Base-by-base conservation (phyloP, 2,329 filamentous ascomycete species). In the Colletotrichum australisinense region DNA sequence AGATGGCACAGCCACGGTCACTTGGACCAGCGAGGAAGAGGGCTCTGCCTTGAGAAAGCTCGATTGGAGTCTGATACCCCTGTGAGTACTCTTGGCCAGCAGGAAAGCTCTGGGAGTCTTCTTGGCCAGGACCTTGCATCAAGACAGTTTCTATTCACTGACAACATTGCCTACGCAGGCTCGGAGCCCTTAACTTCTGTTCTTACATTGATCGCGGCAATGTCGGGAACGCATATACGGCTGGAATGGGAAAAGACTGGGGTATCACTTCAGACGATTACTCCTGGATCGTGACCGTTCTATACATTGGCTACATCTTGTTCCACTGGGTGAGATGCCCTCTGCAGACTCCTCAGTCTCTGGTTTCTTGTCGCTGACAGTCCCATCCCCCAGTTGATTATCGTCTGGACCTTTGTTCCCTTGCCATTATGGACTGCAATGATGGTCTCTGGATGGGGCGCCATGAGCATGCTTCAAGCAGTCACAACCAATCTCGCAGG, bases 401-500 rank as follows among this genome's bases (percentile, higher is more conserved):
- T 75, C 1, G 65, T 75, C 1, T 76, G 74, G 74, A 76, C 73
- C 5, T 76, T 76, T 12, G 75, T 76, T n/a, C 74, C 75, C 1
- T 30, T 76, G 42, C 75, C 65, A 19, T 49, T 76, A 8, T 76
- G 75, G 75, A 76, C 75, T 1, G 71, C 55, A 19, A 35, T 66
- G 3, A 73, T 75, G 71, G 68, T 74, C 0, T 53, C 22, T 60
- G 76, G 56, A 16, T 76, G 60, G 75, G 66, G 66, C 5, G 53
- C 66, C 5, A 63, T 63, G 49, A 69, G 66, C 2, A 81, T 78
- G 7, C 76, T 82, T 19, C 81, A 83, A 74, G 77, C 81, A 0
- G 73, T 79, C 1, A 79, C 82, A 1, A 78, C 77, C 59, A 81
- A 78, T 76, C 84, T 81, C 79, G 63, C 74, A 1, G 80, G 80